Evolutionary conservation across 2,329 filamentous ascomycete species (phyloP).

Genomic region (Nemania sp.): DNA sequence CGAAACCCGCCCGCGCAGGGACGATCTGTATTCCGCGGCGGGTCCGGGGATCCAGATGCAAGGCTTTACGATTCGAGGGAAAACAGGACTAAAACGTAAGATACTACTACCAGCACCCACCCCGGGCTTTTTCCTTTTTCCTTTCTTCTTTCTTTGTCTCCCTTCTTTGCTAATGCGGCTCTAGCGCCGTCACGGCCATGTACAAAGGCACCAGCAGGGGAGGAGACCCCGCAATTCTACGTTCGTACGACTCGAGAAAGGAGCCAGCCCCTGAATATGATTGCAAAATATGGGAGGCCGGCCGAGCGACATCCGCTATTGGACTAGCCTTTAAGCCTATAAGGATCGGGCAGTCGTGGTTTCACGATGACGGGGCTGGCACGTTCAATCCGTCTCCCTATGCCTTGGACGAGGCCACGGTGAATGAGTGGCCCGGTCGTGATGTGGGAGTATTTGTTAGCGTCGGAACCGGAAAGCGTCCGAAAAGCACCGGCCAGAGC

Average conservation of each 20-base stretch:
- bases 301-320: constrained; percentile 88
- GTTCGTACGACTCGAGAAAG: constrained; percentile 93
- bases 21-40: constrained; percentile 56
- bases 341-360: constrained; percentile 87
- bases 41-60: constrained; percentile 82
- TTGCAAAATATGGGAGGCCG: constrained; percentile 96
- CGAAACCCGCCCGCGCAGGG: constrained; percentile 63
- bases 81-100: constrained; percentile 86
- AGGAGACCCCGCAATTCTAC: constrained; percentile 71
- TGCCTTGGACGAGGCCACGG: constrained; percentile 83
- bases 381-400: constrained; percentile 89
- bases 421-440: constrained; percentile 93
- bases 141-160: constrained; percentile 4
- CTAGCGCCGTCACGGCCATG: constrained; percentile 83
- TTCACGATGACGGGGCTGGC: constrained; percentile 89
- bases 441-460: constrained; percentile 92
- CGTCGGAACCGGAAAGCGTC: constrained; percentile 87
- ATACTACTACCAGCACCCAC: background rate
- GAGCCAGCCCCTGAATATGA: constrained; percentile 90
- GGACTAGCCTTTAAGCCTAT: constrained; percentile 95
- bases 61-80: constrained; percentile 86
- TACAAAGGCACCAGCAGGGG: constrained; percentile 79
- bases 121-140: too few relatives aligned
- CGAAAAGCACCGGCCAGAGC: constrained; percentile 66
- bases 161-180: constrained; percentile 31